These are phyloP conservation scores for Castanopsis chinensis DNA, from an alignment of 306 rosid genomes.

Conservation along the genomic window DNA sequence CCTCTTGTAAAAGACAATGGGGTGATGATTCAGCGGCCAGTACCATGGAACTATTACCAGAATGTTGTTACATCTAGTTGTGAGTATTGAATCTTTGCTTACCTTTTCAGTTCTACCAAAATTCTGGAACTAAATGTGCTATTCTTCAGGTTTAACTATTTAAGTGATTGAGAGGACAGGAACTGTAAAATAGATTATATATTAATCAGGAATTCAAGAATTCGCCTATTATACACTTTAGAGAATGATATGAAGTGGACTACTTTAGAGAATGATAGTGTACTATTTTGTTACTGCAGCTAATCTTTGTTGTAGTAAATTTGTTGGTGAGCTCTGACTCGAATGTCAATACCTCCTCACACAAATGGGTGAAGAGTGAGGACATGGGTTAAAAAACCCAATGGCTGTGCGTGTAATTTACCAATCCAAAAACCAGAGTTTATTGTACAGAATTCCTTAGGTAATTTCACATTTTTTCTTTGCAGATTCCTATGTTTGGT, in stretches of 20 bases:
- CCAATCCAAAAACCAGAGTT: too few relatives aligned
- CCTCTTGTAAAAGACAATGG: slow-evolving; percentile 63
- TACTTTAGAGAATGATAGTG: too few relatives aligned
- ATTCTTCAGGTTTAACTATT: not conserved
- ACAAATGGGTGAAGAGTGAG: too few relatives aligned
- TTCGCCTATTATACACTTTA: too few relatives aligned
- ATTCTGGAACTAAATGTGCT: not conserved
- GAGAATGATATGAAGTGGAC: not conserved
- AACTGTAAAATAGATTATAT: not conserved
- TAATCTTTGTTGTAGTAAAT: not conserved
- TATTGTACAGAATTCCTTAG: too few relatives aligned
- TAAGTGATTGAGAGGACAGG: not conserved
- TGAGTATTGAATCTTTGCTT: slow-evolving; percentile 40
- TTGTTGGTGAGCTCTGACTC: too few relatives aligned
- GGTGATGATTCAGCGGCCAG: slow-evolving; percentile 64
- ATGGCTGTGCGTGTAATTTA: too few relatives aligned
- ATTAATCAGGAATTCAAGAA: not conserved
- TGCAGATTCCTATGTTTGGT: slow-evolving; percentile 95
- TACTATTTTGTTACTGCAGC: not conserved
- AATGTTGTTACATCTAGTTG: slow-evolving; percentile 97
- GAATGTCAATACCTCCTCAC: too few relatives aligned
- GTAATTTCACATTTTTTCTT: slow-evolving; percentile 3
- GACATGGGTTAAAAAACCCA: too few relatives aligned
- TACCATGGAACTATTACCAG: slow-evolving; percentile 96
- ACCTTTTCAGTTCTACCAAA: not conserved